Evolutionary conservation across 768 basidiomycete genomes (phyloP).

Genomic region (Psilocybe cubensis): DNA sequence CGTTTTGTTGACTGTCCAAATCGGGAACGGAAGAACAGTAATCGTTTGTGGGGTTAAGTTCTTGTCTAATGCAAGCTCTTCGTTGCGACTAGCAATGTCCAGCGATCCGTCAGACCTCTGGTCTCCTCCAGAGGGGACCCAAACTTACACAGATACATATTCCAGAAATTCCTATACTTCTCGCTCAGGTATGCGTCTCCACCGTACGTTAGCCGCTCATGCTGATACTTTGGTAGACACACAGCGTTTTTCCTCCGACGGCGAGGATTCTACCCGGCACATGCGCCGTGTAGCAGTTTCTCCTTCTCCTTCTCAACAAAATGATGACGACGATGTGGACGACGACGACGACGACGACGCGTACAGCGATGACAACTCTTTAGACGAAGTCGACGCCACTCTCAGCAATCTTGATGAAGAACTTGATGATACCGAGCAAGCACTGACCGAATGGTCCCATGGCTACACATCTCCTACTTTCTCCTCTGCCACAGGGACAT

Average conservation of each 20-base stretch:
- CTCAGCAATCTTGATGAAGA: constrained; percentile 71
- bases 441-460: constrained; percentile 65
- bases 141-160: constrained; percentile 45
- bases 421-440: constrained; percentile 65
- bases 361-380: constrained; percentile 59
- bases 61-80: neutral
- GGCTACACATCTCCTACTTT: constrained; percentile 40
- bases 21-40: constrained; percentile 1
- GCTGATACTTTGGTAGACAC: constrained; percentile 36
- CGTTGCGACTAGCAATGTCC: constrained; percentile 32
- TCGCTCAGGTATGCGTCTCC: constrained; percentile 48
- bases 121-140: constrained; percentile 67
- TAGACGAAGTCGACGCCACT: constrained; percentile 74
- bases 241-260: constrained; percentile 51
- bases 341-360: constrained; percentile 36
- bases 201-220: neutral
- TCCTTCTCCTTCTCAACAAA: constrained; percentile 43
- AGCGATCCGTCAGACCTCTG: constrained; percentile 50
- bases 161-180: constrained; percentile 63
- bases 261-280: constrained; percentile 46
- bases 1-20: constrained; percentile 15
- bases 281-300: constrained; percentile 62
- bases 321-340: constrained; percentile 29
- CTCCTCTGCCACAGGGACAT: constrained; percentile 41
- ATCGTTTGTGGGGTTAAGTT: neutral